phyloP scores from a whole-genome alignment of 176 grass and related monocot genomes.

The Carex cristatella region DNA sequence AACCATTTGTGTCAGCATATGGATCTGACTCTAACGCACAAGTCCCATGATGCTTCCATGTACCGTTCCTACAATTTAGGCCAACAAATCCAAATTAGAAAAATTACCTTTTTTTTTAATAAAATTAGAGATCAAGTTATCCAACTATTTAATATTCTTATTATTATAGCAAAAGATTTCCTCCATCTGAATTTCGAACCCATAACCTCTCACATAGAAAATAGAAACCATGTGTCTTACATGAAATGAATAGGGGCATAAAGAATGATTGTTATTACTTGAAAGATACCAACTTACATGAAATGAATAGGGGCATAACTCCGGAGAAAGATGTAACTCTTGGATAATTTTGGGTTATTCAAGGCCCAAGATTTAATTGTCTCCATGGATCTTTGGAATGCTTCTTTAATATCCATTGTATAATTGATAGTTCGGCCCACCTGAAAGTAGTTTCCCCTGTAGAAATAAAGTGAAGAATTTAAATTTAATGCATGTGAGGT shows the following conservation, averaged over 20 bases:
- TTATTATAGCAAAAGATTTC: too few relatives aligned
- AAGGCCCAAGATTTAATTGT: slow-evolving; percentile 29
- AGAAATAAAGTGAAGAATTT: background rate
- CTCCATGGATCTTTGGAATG: slow-evolving; percentile 28
- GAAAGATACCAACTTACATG: background rate
- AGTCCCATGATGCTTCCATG: slow-evolving; percentile 27
- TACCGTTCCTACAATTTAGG: slow-evolving; percentile 27
- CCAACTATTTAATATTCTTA: too few relatives aligned
- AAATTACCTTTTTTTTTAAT: background rate
- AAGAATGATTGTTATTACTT: background rate
- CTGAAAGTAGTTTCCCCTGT: slow-evolving; percentile 40
- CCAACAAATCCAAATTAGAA: background rate
- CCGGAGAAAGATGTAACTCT: slow-evolving; percentile 30
- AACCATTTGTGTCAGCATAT: background rate
- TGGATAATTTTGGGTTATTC: slow-evolving; percentile 10
- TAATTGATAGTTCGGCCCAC: slow-evolving; percentile 20
- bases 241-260: too few relatives aligned
- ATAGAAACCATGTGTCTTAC: too few relatives aligned
- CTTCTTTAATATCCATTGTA: slow-evolving; percentile 38
- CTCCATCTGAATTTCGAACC: too few relatives aligned
- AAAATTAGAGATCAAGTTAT: too few relatives aligned
- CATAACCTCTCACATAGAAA: too few relatives aligned
- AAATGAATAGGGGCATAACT: slow-evolving; percentile 33
- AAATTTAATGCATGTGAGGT: background rate
- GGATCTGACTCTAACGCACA: slow-evolving; percentile 17